Evolutionary conservation across 805 yeast species (phyloP).

Genomic region (Myxozyma monticola): DNA sequence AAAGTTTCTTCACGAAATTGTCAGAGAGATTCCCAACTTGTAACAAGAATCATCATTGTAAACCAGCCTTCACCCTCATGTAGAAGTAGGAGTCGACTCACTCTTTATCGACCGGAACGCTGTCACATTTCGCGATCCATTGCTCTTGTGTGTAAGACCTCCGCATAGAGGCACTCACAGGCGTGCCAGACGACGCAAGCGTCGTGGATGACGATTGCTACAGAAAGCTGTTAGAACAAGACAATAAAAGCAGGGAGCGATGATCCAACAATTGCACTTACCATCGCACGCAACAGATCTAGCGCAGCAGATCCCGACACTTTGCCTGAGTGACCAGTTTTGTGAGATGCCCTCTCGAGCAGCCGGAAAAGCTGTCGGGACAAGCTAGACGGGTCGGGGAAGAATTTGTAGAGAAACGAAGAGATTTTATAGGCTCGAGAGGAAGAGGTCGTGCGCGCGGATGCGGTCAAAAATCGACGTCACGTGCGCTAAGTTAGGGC

Average conservation of each 20-base stretch:
- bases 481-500: too few species aligned
- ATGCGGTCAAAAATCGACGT: too few species aligned
- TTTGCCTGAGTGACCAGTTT: too few species aligned
- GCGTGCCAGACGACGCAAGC: too few species aligned
- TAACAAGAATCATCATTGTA: constrained; percentile 21
- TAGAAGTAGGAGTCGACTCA: too few species aligned
- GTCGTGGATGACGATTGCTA: too few species aligned
- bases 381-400: too few species aligned
- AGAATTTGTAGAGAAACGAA: not conserved
- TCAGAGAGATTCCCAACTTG: constrained; percentile 37
- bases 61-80: too few species aligned
- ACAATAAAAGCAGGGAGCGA: not conserved
- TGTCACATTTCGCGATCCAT: constrained; percentile 36
- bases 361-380: too few species aligned
- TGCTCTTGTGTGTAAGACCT: constrained; percentile 32
- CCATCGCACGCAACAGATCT: constrained; percentile 10
- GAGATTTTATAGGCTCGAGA: constrained; percentile 3
- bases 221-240: too few species aligned
- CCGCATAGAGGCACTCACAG: not conserved
- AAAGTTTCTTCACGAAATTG: constrained; percentile 29
- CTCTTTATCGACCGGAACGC: constrained; percentile 32
- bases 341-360: too few species aligned
- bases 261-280: too few species aligned
- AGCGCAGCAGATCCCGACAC: constrained; percentile 11
- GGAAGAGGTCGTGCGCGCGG: not conserved